Conservation (phyloP, 2,329 filamentous ascomycete genomes). For the Fusarium nelsonii region DNA sequence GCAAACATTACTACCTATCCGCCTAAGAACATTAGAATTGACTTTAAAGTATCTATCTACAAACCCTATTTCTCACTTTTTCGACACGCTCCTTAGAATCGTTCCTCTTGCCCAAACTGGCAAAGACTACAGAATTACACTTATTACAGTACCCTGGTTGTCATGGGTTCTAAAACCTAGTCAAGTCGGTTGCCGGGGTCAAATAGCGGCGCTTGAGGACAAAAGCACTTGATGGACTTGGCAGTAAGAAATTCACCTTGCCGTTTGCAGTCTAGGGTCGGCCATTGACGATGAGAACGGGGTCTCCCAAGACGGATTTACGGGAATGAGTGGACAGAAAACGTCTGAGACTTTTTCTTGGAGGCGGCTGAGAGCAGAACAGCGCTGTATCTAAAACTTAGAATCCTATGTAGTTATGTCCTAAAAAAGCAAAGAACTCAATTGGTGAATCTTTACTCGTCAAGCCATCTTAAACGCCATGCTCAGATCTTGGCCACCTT, state of each 20-base stretch:
- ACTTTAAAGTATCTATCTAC: not conserved
- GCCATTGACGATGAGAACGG: conserved; percentile 14
- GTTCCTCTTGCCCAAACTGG: conserved; percentile 25
- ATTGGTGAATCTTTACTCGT: conserved; percentile 15
- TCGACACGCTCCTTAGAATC: conserved; percentile 8
- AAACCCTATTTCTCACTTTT: not conserved
- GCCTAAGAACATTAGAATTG: not conserved
- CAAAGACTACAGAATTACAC: conserved; percentile 27
- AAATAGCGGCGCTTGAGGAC: conserved; percentile 2
- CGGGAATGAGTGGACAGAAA: conserved; percentile 13
- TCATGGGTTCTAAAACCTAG: conserved; percentile 24
- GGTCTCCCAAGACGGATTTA: conserved; percentile 10
- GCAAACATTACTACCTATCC: not conserved
- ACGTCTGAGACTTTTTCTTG: conserved; percentile 10
- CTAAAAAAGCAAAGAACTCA: not conserved
- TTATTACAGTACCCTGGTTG: conserved; percentile 33
- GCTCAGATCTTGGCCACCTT: conserved; percentile 1
- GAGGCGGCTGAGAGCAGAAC: conserved; percentile 3
- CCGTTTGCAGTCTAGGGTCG: conserved; percentile 28
- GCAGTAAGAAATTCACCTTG: conserved; percentile 17
- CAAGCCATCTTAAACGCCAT: conserved; percentile 16
- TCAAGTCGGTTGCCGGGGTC: conserved; percentile 23
- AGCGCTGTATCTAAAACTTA: not conserved
- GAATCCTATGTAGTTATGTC: not conserved
- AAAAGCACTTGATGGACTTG: not conserved